Evolutionary conservation across 495 filamentous ascomycete species (phyloP).

Genomic region (Copromyces sp.): DNA sequence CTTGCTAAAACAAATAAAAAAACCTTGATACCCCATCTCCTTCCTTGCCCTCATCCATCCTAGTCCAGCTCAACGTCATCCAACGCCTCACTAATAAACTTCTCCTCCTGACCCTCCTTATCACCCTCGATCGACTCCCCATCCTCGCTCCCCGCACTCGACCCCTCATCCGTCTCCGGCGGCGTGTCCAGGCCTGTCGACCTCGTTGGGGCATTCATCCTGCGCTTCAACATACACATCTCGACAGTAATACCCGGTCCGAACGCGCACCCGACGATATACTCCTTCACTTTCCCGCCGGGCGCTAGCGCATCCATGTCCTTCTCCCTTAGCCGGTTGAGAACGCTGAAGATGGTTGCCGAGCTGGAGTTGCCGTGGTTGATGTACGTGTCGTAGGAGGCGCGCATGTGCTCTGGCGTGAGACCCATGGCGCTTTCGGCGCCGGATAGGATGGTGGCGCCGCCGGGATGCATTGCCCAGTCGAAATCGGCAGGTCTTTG

Average conservation of each 20-base stretch:
- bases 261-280: constrained; percentile 55
- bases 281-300: constrained; percentile 34
- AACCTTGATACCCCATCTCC: too few relatives aligned
- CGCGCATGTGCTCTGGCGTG: constrained; percentile 47
- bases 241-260: constrained; percentile 55
- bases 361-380: constrained; percentile 50
- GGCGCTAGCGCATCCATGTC: constrained; percentile 45
- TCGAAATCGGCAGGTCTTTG: constrained; percentile 44
- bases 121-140: constrained; percentile 18
- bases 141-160: constrained; percentile 25
- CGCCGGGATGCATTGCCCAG: constrained; percentile 62
- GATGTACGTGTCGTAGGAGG: constrained; percentile 53
- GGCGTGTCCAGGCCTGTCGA: constrained; percentile 27
- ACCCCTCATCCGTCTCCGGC: constrained; percentile 35
- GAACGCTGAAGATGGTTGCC: constrained; percentile 50
- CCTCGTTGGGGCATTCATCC: constrained; percentile 10
- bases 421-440: constrained; percentile 45
- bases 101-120: constrained; percentile 17
- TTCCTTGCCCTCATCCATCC: too few relatives aligned
- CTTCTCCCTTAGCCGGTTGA: constrained; percentile 47
- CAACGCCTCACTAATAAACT: constrained; percentile 32
- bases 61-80: constrained; percentile 36
- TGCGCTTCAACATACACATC: constrained; percentile 49
- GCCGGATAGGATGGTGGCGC: constrained; percentile 51
- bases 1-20: background rate